Base-by-base conservation (phyloP, 2,329 filamentous ascomycete genomes). In the Paradendryphiella salina region DNA sequence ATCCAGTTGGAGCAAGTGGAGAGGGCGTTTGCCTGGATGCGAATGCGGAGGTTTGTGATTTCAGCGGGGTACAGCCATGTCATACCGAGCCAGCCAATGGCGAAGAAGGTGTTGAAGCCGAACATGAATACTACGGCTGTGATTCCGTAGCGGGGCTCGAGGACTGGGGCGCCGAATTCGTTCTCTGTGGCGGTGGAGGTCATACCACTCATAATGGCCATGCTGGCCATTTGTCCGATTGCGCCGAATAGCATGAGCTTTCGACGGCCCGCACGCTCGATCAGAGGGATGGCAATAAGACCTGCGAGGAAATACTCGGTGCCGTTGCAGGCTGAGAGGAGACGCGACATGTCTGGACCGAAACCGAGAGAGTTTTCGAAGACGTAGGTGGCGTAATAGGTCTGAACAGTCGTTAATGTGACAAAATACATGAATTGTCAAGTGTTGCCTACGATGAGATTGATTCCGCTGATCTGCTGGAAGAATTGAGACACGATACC, bases 21-120 rank as follows among this genome's bases (percentile, higher is more conserved):
- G 13, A 29, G 56, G 0, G 87, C 85, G 53, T 90, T 90, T 9
- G 87, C 87, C 60, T 86, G 85, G 3, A 86, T 87, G n/a, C 87
- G 81, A 1, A 88, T 80, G 51, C 85, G 80, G 0, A 89, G 73
- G 0, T 87, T 86, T 61, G 88, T 89, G 52, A 89, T 89, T 66
- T 90, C 86, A 2, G 86, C 85, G 0, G 84, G 85, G 48, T 87
- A 87, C 0, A 87, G 69, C 80, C 73, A 72, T 0, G 77, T 77
- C 3, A 81, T 77, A 0, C 78, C 81, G 3, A 84, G 64, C 82
- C 82, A 85, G 0, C 52, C 85, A 0, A 83, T 82, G n/a, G 83
- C 85, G 54, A 87, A 87, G 0, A 84, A 76, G 0, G 77, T 79
- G 0, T 84, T 87, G 67, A 85, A 87, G 33, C 86, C 75, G 64